Base-by-base conservation (phyloP, 257 asterid species). In the Cinchona pubescens region DNA sequence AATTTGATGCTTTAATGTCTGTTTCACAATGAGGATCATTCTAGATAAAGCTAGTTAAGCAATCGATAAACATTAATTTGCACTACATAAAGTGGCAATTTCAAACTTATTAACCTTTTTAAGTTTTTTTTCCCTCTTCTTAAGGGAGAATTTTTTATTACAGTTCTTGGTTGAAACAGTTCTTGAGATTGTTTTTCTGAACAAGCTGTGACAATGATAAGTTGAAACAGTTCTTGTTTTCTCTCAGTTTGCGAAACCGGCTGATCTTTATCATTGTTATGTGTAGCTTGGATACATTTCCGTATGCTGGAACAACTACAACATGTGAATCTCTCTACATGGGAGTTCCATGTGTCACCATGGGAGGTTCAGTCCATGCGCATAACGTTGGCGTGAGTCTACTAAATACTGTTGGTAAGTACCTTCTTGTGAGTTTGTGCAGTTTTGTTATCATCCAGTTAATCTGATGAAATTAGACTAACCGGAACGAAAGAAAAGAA, bases 291-390 rank as follows among this genome's bases (percentile, higher is more conserved):
- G 99, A 95, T 83, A 95, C 99, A 73, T 95, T 91, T 83, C 99
- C 99, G 32, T 95, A 95, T 78, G 98, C 99, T 32, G 99, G 99
- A 69, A 95, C 99, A 74, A 95, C 99, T 53, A 95, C 99, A 64
- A 95, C 99, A 25, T 95, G 99, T 56, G 99, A 95, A 86, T 95
- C 99, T 40, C 85, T 95, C 5, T 95, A 83, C 87, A 95, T 95
- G 98, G 99, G 99, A 80, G 99, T 95, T 71, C 99, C 99, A 49
- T 95, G 99, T 72, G 87, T 95, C 86, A 90, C 98, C 46, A 92
- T 95, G 99, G 88, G 87, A 85, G 99, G 99, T 80, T 80, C 84
- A 25, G 96, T 95, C 10, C 99, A 95, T 42, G 99, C 99, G 60
- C 96, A 95, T 82, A 95, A 95, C 82, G 99, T 95, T 81, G 98